Evolutionary conservation across 2,329 filamentous ascomycete genomes (phyloP), one percentile per base, ranked within the genome.

Genomic region (Thelonectria blattea): DNA sequence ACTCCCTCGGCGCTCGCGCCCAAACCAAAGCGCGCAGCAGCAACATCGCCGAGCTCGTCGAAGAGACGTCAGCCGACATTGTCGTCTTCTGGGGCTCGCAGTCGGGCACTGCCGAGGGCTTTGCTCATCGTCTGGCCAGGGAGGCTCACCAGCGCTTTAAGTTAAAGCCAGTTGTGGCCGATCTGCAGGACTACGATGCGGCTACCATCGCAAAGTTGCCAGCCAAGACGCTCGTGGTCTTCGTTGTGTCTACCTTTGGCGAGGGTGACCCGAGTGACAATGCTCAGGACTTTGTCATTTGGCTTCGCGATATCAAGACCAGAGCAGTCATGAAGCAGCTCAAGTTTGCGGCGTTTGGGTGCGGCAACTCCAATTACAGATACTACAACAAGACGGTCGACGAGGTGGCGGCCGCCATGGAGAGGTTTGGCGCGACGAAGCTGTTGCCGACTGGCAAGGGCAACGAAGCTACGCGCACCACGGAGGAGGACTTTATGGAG

Each of bases 251-350:
- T 11, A 61, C 58, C 3, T 61, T 53, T 41, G 58, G 58, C 11
- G 58, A 61, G 27, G 58, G 58, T 6, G 58, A 61, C 15, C 58
- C 58, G 1, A 61, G 53, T 9, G 58, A 61, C 27, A 61, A 61
- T 11, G 58, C 58, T 3, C 53, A 50, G 10, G 53, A 61, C 17
- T 61, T 61, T 22, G 43, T 57, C 22, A 45, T 43, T 10, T 57
- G 53, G 53, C 18, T 52, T 22, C 34, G 22, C 12, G 41, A 53
- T 15, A 20, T 24, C 9, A 51, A 32, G 5, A 39, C 24, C 9
- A 52, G 49, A 5, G 30, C 39, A 15, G 37, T 32, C 14, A 15
- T 61, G 50, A n/a, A 22, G 11, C 49, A 61, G 10, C 18, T 61
- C 3, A 57, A 20, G n/a, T 61, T 53, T 47, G 53, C 34, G 3